Evolutionary conservation across 2,329 filamentous ascomycete genomes (phyloP).

Genomic region (Chlorencoelia australis): DNA sequence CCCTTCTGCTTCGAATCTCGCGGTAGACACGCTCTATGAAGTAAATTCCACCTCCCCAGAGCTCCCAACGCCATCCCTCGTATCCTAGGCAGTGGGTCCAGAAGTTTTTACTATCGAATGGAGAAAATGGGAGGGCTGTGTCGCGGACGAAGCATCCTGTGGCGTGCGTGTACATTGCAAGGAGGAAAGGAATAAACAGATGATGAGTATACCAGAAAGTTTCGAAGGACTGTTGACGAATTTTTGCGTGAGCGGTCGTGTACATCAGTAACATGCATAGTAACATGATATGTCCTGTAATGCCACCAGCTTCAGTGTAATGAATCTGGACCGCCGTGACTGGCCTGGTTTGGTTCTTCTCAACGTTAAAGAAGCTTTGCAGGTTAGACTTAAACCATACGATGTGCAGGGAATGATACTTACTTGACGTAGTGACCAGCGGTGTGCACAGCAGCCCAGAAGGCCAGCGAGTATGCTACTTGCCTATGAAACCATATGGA

Average conservation of each 20-base stretch:
- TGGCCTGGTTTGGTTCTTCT: conserved; percentile 71
- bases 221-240: conserved; percentile 94
- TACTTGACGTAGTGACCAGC: conserved; percentile 88
- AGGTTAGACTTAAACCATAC: conserved; percentile 8
- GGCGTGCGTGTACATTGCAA: conserved; percentile 91
- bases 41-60: conserved; percentile 77
- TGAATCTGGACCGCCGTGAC: conserved; percentile 81
- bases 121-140: conserved; percentile 59
- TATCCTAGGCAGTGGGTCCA: conserved; percentile 95
- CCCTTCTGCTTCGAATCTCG: conserved; percentile 73
- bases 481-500: conserved; percentile 96
- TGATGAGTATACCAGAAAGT: conserved; percentile 99
- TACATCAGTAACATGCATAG: conserved; percentile 99
- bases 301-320: conserved; percentile 77
- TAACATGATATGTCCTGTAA: conserved; percentile 95
- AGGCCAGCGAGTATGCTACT: conserved; percentile 76
- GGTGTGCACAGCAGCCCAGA: conserved; percentile 74
- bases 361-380: conserved; percentile 83
- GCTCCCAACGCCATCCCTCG: conserved; percentile 94
- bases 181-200: conserved; percentile 90
- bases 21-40: conserved; percentile 82
- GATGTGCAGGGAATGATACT: conserved; percentile 25
- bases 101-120: conserved; percentile 71
- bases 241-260: conserved; percentile 85
- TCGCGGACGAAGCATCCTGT: conserved; percentile 95